phyloP scores from a whole-genome alignment of 208 protist species.

The Leishmania braziliensis region DNA sequence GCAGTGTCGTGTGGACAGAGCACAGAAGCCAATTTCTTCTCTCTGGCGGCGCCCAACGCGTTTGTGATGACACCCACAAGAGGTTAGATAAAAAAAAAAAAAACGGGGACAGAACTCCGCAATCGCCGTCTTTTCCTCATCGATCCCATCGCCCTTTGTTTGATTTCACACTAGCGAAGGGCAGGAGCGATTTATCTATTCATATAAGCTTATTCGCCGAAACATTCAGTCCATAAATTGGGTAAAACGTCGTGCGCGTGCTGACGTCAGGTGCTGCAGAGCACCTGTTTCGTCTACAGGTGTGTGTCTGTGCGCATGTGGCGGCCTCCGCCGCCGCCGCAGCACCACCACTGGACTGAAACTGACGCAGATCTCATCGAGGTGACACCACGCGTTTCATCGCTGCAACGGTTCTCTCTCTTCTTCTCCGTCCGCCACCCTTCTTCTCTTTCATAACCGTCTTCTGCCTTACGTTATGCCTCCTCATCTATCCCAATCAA shows the following conservation, averaged over 20 bases:
- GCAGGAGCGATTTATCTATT: not conserved
- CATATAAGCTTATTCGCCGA: not conserved
- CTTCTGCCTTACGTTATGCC: not conserved
- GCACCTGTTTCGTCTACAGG: not conserved
- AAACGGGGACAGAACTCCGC: not conserved
- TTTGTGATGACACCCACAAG: not conserved
- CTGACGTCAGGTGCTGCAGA: not conserved
- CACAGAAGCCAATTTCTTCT: not conserved
- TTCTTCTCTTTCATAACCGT: slow-evolving; percentile 10
- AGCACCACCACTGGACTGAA: not conserved
- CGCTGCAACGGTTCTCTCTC: not conserved
- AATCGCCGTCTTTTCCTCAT: not conserved
- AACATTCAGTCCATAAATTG: not conserved
- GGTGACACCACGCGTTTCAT: slow-evolving; percentile 3
- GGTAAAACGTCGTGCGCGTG: not conserved
- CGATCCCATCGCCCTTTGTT: not conserved
- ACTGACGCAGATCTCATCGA: not conserved
- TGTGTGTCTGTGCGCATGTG: not conserved
- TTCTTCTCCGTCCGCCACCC: not conserved
- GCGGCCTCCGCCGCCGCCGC: not conserved
- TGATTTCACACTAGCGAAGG: not conserved
- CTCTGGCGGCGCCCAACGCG: not conserved
- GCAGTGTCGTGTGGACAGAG: not conserved
- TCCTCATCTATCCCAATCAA: not conserved
- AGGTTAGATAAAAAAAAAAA: not conserved